Evolutionary conservation across 1,284 basidiomycete genomes (phyloP).

Genomic region (Sporisorium graminicola): DNA sequence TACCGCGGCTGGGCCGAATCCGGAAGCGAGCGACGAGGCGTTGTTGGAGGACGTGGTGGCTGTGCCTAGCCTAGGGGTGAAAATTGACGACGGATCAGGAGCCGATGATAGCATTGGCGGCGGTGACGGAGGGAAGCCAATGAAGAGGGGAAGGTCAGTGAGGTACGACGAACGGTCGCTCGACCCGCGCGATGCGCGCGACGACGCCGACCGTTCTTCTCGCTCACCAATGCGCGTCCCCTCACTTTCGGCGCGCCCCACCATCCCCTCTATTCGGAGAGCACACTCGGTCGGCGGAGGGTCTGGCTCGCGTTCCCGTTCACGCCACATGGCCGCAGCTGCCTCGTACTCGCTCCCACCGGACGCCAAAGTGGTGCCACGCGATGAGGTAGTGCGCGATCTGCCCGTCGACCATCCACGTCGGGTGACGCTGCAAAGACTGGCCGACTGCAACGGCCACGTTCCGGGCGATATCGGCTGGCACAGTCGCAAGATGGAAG

Average conservation of each 20-base stretch:
- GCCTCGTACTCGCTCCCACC: conserved; percentile 27
- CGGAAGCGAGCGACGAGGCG: conserved; percentile 56
- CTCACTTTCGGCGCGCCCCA: conserved; percentile 15
- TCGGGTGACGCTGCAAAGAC: conserved; percentile 77
- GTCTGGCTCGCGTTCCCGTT: conserved; percentile 55
- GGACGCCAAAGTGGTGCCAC: conserved; percentile 30
- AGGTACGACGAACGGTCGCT: conserved; percentile 31
- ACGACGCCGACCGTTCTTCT: conserved; percentile 14
- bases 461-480: conserved; percentile 91
- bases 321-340: conserved; percentile 24
- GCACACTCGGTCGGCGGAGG: conserved; percentile 48
- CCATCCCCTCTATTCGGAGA: conserved; percentile 38
- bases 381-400: conserved; percentile 73
- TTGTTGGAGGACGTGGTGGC: conserved; percentile 24
- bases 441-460: conserved; percentile 87
- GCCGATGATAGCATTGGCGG: conserved; percentile 5
- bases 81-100: background rate
- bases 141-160: conserved; percentile 33
- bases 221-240: conserved; percentile 31
- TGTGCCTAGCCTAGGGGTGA: background rate
- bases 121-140: background rate
- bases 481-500: conserved; percentile 98
- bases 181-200: background rate
- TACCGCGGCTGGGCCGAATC: conserved; percentile 83
- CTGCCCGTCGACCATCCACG: conserved; percentile 77